Conservation (phyloP, 768 basidiomycete species). For the Rhodosporidiobolus odoratus region DNA sequence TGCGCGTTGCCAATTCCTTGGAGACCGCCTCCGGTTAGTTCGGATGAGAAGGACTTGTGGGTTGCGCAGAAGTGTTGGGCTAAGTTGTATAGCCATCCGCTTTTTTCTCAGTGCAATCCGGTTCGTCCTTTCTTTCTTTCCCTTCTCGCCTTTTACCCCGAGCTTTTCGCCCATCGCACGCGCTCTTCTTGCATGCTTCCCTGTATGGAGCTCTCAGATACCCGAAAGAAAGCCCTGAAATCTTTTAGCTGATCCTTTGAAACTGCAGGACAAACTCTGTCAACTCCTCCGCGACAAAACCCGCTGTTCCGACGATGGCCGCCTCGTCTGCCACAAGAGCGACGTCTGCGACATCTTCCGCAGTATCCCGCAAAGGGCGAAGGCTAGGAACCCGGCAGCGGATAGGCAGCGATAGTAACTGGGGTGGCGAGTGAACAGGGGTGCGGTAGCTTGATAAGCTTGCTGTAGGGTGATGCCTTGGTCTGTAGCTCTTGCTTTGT, state of each 20-base stretch:
- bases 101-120: conserved; percentile 24
- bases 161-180: neutral
- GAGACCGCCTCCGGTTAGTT: conserved; percentile 26
- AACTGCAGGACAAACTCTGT: conserved; percentile 36
- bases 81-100: conserved; percentile 34
- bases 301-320: conserved; percentile 33
- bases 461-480: too few relatives aligned
- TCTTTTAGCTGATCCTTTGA: neutral
- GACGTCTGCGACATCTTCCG: conserved; percentile 36
- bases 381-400: neutral
- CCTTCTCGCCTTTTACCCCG: neutral
- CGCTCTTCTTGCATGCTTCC: too few relatives aligned
- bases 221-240: too few relatives aligned
- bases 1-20: conserved; percentile 36
- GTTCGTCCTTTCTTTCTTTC: conserved; percentile 12
- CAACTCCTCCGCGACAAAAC: conserved; percentile 27
- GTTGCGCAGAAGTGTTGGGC: conserved; percentile 35
- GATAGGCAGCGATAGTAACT: conserved; percentile 1
- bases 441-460: neutral
- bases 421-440: neutral
- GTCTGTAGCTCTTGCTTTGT: neutral
- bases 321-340: conserved; percentile 29
- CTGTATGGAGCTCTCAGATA: too few relatives aligned
- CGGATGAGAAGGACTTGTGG: conserved; percentile 30
- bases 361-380: conserved; percentile 26